A percentile compares a stretch with the other conserved stretches of the same genome.
phyloP scores from a whole-genome alignment of 73 alveolate genomes.

The Durusdinium trenchii region DNA sequence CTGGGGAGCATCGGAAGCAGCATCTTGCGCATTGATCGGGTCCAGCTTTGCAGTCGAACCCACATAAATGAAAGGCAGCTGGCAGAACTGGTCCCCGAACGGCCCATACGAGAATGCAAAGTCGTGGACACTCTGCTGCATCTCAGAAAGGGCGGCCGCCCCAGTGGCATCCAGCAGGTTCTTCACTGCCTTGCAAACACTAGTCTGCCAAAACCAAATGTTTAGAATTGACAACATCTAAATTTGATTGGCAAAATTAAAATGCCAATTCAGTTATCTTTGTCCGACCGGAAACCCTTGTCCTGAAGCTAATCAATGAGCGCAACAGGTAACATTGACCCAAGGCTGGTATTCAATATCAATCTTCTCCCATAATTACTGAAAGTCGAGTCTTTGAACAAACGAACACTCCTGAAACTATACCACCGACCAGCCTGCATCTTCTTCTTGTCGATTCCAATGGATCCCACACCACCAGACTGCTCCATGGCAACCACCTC shows the following conservation, averaged over 20 bases:
- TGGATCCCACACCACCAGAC: background rate
- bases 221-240: too few relatives aligned
- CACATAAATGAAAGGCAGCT: background rate
- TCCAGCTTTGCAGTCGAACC: background rate
- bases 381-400: too few relatives aligned
- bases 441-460: background rate
- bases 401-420: background rate
- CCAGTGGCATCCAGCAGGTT: background rate
- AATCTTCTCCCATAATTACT: background rate
- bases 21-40: background rate
- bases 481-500: background rate
- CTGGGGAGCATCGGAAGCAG: background rate
- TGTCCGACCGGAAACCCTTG: too few relatives aligned
- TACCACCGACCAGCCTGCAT: background rate
- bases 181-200: background rate
- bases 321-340: background rate
- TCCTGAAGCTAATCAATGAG: background rate
- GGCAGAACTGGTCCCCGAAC: background rate
- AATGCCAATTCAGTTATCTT: too few relatives aligned
- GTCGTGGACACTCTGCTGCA: background rate
- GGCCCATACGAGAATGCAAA: background rate
- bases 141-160: background rate
- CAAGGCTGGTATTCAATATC: background rate
- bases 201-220: too few relatives aligned
- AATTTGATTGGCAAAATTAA: background rate